Evolutionary conservation across 805 yeast species (phyloP), one percentile per base, ranked within the genome.

Genomic region (Candida argentea): DNA sequence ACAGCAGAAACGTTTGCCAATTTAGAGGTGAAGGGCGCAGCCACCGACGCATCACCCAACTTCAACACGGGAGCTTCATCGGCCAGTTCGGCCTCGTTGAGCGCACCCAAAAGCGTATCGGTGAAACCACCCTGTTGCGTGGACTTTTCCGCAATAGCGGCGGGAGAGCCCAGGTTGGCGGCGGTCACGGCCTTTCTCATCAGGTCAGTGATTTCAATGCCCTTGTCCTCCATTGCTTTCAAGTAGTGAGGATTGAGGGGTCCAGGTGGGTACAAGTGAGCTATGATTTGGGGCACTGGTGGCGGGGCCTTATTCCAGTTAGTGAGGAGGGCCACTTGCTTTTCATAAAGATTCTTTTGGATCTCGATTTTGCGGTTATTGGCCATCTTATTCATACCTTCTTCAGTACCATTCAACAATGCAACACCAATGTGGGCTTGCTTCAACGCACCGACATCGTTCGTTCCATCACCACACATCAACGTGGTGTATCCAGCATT

Each of bases 381-480:
- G 30, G 80, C 84, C 34, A 87, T 72, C 57, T 86, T 84, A 58
- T 81, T 81, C 74, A 91, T 66, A 26, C 94, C 81, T 30, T 84
- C 95, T 49, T 83, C 94, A 32, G 98, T 87, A 59, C 97, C 98
- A 48, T 91, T 91, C 52, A 91, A 69, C 43, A 91, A 65, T n/a
- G 98, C 98, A 51, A 91, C 83, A 65, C 98, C 98, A 48, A 91
- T 80, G 49, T 91, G 94, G 2, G 98, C 97, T 63, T 91, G 97
- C 56, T 91, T 91, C 59, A 91, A 72, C 30, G 98, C 98, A 57
- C 98, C 98, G 28, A 91, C 98, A 65, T 91, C 98, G 51, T 91
- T 91, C n/a, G 98, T 91, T 59, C 98, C 98, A 60, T 91, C 98
- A 67, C 98, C 98, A 60, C 98, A 91, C 98, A 91, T 91, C 44